Conservation (phyloP, 805 yeast genomes). For the Danielia reshetovae region DNA sequence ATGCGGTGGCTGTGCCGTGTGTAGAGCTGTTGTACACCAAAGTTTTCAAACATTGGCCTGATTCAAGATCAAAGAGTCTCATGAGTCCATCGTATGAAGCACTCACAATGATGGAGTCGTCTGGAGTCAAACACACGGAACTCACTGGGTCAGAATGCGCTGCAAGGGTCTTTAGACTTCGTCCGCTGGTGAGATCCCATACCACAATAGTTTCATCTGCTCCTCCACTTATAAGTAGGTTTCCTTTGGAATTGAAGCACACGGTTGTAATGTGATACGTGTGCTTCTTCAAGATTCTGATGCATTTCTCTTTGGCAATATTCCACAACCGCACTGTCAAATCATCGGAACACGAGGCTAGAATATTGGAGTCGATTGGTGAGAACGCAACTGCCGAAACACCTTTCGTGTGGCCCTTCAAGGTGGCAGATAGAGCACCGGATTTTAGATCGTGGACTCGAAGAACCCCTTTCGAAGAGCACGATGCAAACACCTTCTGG, state of each 20-base stretch:
- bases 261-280: slow-evolving; percentile 80
- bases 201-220: slow-evolving; percentile 87
- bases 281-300: slow-evolving; percentile 63
- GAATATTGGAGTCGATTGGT: slow-evolving; percentile 57
- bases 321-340: slow-evolving; percentile 74
- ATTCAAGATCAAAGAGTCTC: slow-evolving; percentile 79
- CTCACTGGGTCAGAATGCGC: slow-evolving; percentile 93
- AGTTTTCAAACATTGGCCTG: slow-evolving; percentile 92
- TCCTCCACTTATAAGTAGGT: slow-evolving; percentile 74
- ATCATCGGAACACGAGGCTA: slow-evolving; percentile 89
- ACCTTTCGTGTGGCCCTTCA: slow-evolving; percentile 63
- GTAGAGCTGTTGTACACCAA: slow-evolving; percentile 71
- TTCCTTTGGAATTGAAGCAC: slow-evolving; percentile 69
- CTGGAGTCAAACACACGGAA: slow-evolving; percentile 67
- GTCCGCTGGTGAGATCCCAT: slow-evolving; percentile 80
- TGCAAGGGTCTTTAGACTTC: slow-evolving; percentile 70
- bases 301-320: slow-evolving; percentile 45
- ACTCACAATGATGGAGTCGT: slow-evolving; percentile 77
- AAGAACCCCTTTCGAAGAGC: slow-evolving; percentile 30
- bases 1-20: slow-evolving; percentile 55
- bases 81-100: slow-evolving; percentile 91
- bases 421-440: slow-evolving; percentile 17
- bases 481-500: slow-evolving; percentile 53
- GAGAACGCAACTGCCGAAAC: slow-evolving; percentile 76
- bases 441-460: slow-evolving; percentile 20